phyloP scores from a whole-genome alignment of 1,284 basidiomycete species.

The Pisolithus thermaeus region DNA sequence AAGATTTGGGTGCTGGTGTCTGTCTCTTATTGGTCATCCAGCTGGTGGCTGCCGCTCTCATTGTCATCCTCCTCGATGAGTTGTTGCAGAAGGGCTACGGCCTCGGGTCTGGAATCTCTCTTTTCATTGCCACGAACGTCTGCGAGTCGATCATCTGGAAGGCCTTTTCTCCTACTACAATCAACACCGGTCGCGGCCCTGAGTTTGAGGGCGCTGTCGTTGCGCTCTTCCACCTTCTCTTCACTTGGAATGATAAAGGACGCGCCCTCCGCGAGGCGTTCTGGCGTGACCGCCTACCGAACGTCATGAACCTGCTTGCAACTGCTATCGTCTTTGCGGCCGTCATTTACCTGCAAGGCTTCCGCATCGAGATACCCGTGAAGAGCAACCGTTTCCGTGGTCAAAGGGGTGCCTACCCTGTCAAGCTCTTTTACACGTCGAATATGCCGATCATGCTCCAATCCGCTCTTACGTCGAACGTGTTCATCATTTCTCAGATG shows the following conservation, averaged over 20 bases:
- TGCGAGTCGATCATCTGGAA: slow-evolving; percentile 99
- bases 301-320: slow-evolving; percentile 96
- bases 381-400: slow-evolving; percentile 96
- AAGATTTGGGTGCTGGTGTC: slow-evolving; percentile 93
- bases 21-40: slow-evolving; percentile 95
- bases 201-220: slow-evolving; percentile 98
- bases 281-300: slow-evolving; percentile 95
- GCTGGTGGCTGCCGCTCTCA: slow-evolving; percentile 88
- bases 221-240: slow-evolving; percentile 94
- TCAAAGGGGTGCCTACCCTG: slow-evolving; percentile 90
- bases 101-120: slow-evolving; percentile 95
- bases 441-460: slow-evolving; percentile 99
- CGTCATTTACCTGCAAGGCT: slow-evolving; percentile 98
- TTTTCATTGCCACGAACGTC: slow-evolving; percentile 99
- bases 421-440: slow-evolving; percentile 98
- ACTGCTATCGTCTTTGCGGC: slow-evolving; percentile 89
- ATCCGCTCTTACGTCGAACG: slow-evolving; percentile 88
- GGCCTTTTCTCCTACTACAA: slow-evolving; percentile 95
- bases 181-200: slow-evolving; percentile 97
- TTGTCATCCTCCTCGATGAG: slow-evolving; percentile 98
- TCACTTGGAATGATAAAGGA: slow-evolving; percentile 98
- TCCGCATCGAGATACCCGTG: slow-evolving; percentile 98
- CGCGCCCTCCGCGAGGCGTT: slow-evolving; percentile 97
- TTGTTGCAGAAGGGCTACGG: slow-evolving; percentile 99
- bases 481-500: slow-evolving; percentile 98